Conservation (phyloP, 2,329 filamentous ascomycete species). For the Aspergillus latus region DNA sequence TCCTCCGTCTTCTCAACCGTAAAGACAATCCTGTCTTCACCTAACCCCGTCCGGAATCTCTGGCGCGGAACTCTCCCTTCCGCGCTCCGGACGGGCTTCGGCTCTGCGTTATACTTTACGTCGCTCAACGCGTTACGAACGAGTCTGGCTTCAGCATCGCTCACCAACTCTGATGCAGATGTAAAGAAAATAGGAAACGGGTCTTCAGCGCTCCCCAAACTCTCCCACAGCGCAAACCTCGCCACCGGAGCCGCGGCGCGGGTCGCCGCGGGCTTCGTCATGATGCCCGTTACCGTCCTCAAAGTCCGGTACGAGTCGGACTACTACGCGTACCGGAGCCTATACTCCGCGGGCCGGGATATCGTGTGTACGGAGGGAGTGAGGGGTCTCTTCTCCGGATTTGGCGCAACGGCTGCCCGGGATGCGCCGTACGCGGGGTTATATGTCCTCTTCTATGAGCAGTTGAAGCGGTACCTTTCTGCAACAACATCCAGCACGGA, state of each 20-base stretch:
- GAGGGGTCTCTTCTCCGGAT: conserved; percentile 87
- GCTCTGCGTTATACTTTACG: conserved; percentile 92
- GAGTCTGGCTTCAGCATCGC: conserved; percentile 51
- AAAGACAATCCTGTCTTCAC: conserved; percentile 65
- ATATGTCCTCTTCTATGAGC: conserved; percentile 92
- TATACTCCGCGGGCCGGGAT: conserved; percentile 69
- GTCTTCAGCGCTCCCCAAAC: conserved; percentile 75
- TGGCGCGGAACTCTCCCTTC: conserved; percentile 94
- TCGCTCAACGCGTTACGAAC: conserved; percentile 81
- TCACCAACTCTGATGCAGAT: conserved; percentile 37
- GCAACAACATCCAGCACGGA: conserved; percentile 22
- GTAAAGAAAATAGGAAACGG: conserved; percentile 43
- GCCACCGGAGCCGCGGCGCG: conserved; percentile 80
- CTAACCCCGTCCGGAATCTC: conserved; percentile 68
- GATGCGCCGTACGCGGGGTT: conserved; percentile 97
- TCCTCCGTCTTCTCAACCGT: conserved; percentile 69
- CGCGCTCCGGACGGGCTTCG: conserved; percentile 88
- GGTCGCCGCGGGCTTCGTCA: conserved; percentile 80
- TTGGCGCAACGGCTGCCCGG: conserved; percentile 86
- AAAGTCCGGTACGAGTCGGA: conserved; percentile 95
- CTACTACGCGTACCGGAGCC: conserved; percentile 77
- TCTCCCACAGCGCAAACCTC: conserved; percentile 82
- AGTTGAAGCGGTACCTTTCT: conserved; percentile 39
- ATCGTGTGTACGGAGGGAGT: conserved; percentile 72
- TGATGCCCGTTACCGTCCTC: conserved; percentile 95